These are phyloP conservation scores for Porodaedalea pini DNA, from an alignment of 1,284 basidiomycete species.

Conservation along the genomic window DNA sequence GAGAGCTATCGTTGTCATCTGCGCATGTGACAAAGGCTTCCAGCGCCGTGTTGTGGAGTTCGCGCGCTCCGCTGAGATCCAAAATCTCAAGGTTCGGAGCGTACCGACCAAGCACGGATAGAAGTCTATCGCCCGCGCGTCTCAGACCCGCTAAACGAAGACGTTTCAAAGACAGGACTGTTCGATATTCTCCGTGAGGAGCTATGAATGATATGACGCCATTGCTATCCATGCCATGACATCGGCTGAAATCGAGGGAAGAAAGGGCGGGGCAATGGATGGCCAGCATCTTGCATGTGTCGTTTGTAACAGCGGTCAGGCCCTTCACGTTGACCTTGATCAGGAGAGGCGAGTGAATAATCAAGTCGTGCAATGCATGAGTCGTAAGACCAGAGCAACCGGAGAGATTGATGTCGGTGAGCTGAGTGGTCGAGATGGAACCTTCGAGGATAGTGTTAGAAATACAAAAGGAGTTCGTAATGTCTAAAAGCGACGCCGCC, in stretches of 20 bases:
- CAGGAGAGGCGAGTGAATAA: slow-evolving; percentile 66
- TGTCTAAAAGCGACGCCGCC: slow-evolving; percentile 45
- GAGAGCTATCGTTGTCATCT: slow-evolving; percentile 34
- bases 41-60: slow-evolving; percentile 71
- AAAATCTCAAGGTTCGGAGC: slow-evolving; percentile 77
- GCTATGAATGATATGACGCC: slow-evolving; percentile 40
- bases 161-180: slow-evolving; percentile 48
- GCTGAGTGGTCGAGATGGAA: slow-evolving; percentile 48
- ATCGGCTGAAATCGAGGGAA: slow-evolving; percentile 72
- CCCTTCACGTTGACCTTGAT: slow-evolving; percentile 63
- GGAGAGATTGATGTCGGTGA: slow-evolving; percentile 69
- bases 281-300: slow-evolving; percentile 66
- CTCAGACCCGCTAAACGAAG: slow-evolving; percentile 66
- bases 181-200: slow-evolving; percentile 20
- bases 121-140: slow-evolving; percentile 53
- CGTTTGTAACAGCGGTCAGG: slow-evolving; percentile 62
- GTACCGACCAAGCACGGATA: slow-evolving; percentile 58
- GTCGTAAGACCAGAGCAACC: slow-evolving; percentile 69
- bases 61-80: slow-evolving; percentile 70
- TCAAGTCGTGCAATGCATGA: slow-evolving; percentile 63
- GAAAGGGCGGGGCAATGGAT: slow-evolving; percentile 52
- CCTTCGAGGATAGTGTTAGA: slow-evolving; percentile 29
- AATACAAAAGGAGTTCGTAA: slow-evolving; percentile 53
- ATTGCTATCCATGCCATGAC: slow-evolving; percentile 61
- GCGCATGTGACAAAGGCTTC: slow-evolving; percentile 65